A percentile compares a stretch with the other conserved stretches of the same genome.
Conservation (phyloP, 306 rosid genomes). For the Acacia acuminata region DNA sequence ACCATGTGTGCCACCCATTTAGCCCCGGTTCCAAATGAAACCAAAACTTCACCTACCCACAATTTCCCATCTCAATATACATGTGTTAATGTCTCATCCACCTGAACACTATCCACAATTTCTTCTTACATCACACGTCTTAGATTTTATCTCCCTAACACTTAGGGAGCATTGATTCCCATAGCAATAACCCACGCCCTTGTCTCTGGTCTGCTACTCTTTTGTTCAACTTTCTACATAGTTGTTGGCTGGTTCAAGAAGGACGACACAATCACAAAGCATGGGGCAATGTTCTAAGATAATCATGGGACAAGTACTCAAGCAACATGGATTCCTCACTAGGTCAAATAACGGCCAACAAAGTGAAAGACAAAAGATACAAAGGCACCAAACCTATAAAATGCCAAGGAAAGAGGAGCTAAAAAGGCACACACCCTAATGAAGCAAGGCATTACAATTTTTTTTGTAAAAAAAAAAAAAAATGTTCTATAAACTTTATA, state of each 20-base stretch:
- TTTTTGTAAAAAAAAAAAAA: too few relatives aligned
- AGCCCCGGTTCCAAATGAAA: too few relatives aligned
- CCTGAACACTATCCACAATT: not conserved
- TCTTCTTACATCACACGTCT: not conserved
- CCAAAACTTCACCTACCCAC: not conserved
- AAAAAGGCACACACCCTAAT: not conserved
- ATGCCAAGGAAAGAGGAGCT: not conserved
- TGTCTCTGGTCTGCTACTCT: not conserved
- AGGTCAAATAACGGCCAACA: not conserved
- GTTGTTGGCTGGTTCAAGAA: not conserved
- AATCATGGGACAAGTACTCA: not conserved
- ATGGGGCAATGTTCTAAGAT: not conserved
- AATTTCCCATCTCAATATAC: not conserved
- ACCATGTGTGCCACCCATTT: not conserved
- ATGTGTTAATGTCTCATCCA: not conserved
- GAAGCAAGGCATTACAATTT: not conserved
- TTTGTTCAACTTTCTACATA: not conserved
- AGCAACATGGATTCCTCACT: not conserved
- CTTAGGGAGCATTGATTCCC: not conserved
- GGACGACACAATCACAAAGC: not conserved
- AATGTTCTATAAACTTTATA: not conserved
- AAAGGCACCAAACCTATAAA: not conserved
- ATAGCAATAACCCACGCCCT: not conserved
- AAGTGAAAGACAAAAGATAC: not conserved
- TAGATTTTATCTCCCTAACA: not conserved